Conservation (phyloP, 2,329 filamentous ascomycete genomes). For the Furcasterigmium furcatum region DNA sequence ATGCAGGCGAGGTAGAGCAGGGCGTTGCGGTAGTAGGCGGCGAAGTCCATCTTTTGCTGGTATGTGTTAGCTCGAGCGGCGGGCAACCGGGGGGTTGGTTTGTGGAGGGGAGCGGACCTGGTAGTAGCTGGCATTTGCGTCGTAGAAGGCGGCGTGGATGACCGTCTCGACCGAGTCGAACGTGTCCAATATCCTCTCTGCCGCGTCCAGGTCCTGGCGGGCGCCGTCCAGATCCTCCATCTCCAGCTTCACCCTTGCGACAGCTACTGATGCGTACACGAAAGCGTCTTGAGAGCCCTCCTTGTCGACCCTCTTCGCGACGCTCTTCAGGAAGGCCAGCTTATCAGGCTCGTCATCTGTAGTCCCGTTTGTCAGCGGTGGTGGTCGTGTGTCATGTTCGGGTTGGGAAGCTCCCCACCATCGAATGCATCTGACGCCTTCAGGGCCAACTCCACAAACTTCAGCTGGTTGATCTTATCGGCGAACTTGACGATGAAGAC, state of each 20-base stretch:
- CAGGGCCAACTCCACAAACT: slow-evolving; percentile 87
- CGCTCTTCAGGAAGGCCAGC: slow-evolving; percentile 76
- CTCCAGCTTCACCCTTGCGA: slow-evolving; percentile 81
- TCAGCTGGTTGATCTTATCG: slow-evolving; percentile 98
- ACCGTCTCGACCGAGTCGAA: slow-evolving; percentile 96
- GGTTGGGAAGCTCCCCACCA: slow-evolving; percentile 44
- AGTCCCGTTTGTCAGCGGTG: slow-evolving; percentile 7
- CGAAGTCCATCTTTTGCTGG: slow-evolving; percentile 79
- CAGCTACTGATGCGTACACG: slow-evolving; percentile 89
- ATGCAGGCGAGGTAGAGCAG: slow-evolving; percentile 97
- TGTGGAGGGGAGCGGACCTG: slow-evolving; percentile 50
- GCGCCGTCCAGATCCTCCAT: slow-evolving; percentile 78
- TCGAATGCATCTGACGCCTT: slow-evolving; percentile 82
- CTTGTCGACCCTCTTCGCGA: slow-evolving; percentile 86
- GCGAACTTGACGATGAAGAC: slow-evolving; percentile 94
- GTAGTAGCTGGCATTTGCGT: slow-evolving; percentile 92
- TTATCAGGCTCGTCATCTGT: slow-evolving; percentile 82
- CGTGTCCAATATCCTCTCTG: slow-evolving; percentile 81
- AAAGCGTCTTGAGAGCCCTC: slow-evolving; percentile 92
- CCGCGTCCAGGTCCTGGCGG: slow-evolving; percentile 80
- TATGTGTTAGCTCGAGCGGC: background rate
- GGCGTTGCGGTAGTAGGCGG: slow-evolving; percentile 94
- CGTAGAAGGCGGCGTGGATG: slow-evolving; percentile 95
- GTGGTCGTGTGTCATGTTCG: background rate
- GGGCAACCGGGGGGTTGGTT: slow-evolving; percentile 5